Conservation (phyloP, 2,329 filamentous ascomycete species). For the Anthostomella pinea region DNA sequence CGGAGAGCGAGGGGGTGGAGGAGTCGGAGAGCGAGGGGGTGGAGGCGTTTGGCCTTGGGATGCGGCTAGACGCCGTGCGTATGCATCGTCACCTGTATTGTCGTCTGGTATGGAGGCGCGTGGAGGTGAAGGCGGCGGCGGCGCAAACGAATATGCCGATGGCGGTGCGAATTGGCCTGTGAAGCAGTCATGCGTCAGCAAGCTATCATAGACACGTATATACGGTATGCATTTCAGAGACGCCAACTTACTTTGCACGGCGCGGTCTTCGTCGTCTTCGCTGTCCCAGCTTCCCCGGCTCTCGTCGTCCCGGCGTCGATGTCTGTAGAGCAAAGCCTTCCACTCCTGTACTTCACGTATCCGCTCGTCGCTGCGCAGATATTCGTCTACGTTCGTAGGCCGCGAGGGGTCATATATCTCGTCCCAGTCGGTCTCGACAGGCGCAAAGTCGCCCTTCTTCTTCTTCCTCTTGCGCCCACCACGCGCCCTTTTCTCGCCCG, state of each 20-base stretch:
- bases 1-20: slow-evolving; percentile 23
- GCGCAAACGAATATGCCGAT: slow-evolving; percentile 53
- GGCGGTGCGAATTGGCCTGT: slow-evolving; percentile 61
- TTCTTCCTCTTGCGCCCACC: slow-evolving; percentile 77
- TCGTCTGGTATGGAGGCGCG: slow-evolving; percentile 51
- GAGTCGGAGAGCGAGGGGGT: slow-evolving; percentile 21
- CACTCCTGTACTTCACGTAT: slow-evolving; percentile 78
- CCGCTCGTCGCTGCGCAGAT: slow-evolving; percentile 79
- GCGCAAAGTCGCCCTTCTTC: slow-evolving; percentile 61
- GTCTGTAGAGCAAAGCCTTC: slow-evolving; percentile 77
- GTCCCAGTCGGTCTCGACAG: slow-evolving; percentile 75
- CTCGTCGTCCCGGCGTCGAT: slow-evolving; percentile 53
- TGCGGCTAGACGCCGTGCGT: slow-evolving; percentile 59
- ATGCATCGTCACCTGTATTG: slow-evolving; percentile 67
- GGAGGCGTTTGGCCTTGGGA: slow-evolving; percentile 39
- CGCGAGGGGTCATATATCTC: slow-evolving; percentile 83
- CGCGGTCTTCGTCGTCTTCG: slow-evolving; percentile 32
- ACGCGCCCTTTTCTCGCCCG: slow-evolving; percentile 64
- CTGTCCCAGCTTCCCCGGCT: slow-evolving; percentile 35
- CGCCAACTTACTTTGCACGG: slow-evolving; percentile 34
- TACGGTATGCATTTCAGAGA: neutral
- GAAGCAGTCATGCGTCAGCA: neutral
- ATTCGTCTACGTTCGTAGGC: slow-evolving; percentile 83
- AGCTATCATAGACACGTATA: neutral
- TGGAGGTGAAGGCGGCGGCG: slow-evolving; percentile 50